Evolutionary conservation across 169 alveolate genomes (phyloP), one percentile per base, ranked within the genome.

Genomic region (Eimeria zaria): DNA sequence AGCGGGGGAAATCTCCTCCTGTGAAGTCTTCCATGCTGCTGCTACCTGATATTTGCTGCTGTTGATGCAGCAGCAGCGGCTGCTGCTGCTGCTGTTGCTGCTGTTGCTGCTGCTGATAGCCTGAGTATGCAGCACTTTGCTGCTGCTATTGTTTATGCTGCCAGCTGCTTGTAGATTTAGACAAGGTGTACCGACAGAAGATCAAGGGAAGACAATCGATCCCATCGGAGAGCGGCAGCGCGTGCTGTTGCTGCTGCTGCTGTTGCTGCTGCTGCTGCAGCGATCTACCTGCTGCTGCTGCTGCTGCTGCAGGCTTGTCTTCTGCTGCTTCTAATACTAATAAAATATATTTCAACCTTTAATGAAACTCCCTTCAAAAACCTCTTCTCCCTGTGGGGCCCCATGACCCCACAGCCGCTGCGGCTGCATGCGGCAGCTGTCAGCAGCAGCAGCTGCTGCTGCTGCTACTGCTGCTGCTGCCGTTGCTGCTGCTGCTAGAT

Each of bases 371-470:
- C 14, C 44, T 1, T 12, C 8, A 9, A 36, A n/a, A 14, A 39
- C n/a, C n/a, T 9, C 8, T 16, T 30, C 53, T 2, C n/a, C 27
- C 46, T 71, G 81, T 16, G 81, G 81, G 81, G 81, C 81, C 81
- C 81, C 81, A 1, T n/a, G 81, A 30, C 81, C 81, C 81, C 81
- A 71, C 81, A 71, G 81, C 81, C 24, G 48, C 81, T 2, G 81
- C 81, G 16, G 81, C 81, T 71, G 53, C 81, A 36, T 30, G 48
- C 48, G 41, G 81, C 81, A 6, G 20, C 53, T 46, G 24, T 7
- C 81, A 30, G 81, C 81, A 71, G 81, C 81, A 71, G 81, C 81
- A 71, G 81, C 81, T 27, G 46, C 81, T 27, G 81, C 81, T 27
- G 81, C 81, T 27, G 81, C 81, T 27, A 27, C 46, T 16, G 81